Conservation (phyloP, 768 basidiomycete species). For the Mycena amicta region DNA sequence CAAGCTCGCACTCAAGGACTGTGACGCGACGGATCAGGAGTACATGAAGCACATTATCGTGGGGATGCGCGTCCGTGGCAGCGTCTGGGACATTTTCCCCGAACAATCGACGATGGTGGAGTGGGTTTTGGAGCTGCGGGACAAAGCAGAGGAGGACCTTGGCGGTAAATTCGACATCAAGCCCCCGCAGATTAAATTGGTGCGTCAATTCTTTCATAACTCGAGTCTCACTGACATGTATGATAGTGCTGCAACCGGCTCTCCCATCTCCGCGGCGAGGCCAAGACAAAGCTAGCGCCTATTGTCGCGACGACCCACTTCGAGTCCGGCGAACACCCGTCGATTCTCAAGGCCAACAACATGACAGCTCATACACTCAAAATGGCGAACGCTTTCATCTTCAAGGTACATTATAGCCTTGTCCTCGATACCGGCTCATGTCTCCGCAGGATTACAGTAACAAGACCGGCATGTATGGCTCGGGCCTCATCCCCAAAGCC, state of each 20-base stretch:
- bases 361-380: constrained; percentile 11
- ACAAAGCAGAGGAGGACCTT: background rate
- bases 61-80: too few species aligned
- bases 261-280: too few species aligned
- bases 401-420: background rate
- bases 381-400: constrained; percentile 1
- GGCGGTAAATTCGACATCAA: background rate
- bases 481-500: constrained; percentile 22
- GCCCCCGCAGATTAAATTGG: constrained; percentile 12
- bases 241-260: constrained; percentile 22
- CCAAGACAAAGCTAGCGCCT: constrained; percentile 24
- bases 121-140: constrained; percentile 7
- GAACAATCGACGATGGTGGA: background rate
- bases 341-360: constrained; percentile 14
- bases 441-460: constrained; percentile 3
- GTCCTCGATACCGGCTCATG: background rate
- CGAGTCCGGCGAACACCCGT: constrained; percentile 16
- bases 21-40: too few species aligned
- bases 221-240: background rate
- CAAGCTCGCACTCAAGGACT: background rate
- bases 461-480: constrained; percentile 20
- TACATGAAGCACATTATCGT: too few species aligned
- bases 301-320: constrained; percentile 20
- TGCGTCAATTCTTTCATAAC: constrained; percentile 2
- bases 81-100: constrained; percentile 6